Base-by-base conservation (phyloP, 192 early-diverging fungal species). In the Coemansia sp. region DNA sequence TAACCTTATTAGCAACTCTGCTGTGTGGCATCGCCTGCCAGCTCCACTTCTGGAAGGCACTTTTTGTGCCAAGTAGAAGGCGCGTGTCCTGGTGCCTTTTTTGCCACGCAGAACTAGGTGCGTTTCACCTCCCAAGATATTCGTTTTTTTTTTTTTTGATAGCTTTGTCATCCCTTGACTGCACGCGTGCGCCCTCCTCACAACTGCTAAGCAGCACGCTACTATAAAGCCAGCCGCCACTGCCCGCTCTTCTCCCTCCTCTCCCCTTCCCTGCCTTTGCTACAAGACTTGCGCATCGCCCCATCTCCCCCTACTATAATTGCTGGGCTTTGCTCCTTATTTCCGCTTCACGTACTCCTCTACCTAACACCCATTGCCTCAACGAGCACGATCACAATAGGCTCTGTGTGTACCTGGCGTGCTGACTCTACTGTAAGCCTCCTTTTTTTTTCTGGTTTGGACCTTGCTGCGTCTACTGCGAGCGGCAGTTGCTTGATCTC, bases 361-460 rank as follows among this genome's bases (percentile, higher is more conserved):
- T 25, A 7, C 32, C 58, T 21, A 15, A 32, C 11, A 36, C 58
- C 10, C 32, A 6, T 14, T 25, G 14, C 59, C 36, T 39, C 37
- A 5, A 36, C 29, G 37, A 39, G 19, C 19, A 61, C 59, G 6
- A 36, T 61, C 34, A 6, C 55, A 34, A n/a, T 17, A n/a, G 27
- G 29, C 15, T 23, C 25, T 25, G 48, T 55, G 25, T 29, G 27
- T 12, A 29, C 21, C 51, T 27, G 23, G 51, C 29, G 55, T 32
- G 55, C 17, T 15, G 29, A 32, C 55, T 48, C 7, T 68, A 29
- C 36, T 62, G 57, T 55, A 60, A 69, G 44, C 60, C 59, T 6
- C 48, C 21, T 34, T 51, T 45, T 23, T 66, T 41, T 41, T 58
- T 64, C 50, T 63, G 51, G 60, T 29, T 58, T 31, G 55, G 55